Evolutionary conservation across 164 flowering plant species (phyloP).

Genomic region (Cinnamomum chago): DNA sequence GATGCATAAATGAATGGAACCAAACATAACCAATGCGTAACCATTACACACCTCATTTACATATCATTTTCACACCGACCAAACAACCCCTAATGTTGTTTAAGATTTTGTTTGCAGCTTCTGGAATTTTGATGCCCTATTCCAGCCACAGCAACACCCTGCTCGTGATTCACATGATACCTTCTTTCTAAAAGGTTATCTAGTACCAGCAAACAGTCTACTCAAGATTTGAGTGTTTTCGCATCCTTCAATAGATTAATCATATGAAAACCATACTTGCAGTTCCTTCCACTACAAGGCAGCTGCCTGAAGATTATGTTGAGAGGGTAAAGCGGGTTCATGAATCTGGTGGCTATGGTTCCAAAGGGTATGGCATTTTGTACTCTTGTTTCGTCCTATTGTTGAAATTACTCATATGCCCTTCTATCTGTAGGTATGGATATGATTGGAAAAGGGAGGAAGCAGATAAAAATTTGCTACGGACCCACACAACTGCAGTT

Average conservation of each 20-base stretch:
- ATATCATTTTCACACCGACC: too few relatives aligned
- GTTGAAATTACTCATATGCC: background rate
- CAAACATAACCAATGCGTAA: too few relatives aligned
- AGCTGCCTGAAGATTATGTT: constrained; percentile 91
- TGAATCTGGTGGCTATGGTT: constrained; percentile 90
- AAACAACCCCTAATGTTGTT: background rate
- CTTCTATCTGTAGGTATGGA: constrained; percentile 48
- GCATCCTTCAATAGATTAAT: constrained; percentile 7
- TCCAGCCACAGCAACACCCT: constrained; percentile 99
- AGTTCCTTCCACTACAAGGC: constrained; percentile 79
- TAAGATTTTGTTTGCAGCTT: constrained; percentile 44
- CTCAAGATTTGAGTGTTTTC: background rate
- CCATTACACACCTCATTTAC: too few relatives aligned
- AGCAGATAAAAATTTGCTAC: constrained; percentile 83
- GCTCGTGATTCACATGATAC: constrained; percentile 99
- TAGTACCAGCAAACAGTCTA: background rate
- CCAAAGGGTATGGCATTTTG: constrained; percentile 62
- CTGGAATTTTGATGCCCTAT: constrained; percentile 95
- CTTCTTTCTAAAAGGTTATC: constrained; percentile 71
- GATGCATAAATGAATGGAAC: too few relatives aligned
- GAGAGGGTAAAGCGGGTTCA: constrained; percentile 79
- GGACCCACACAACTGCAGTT: constrained; percentile 98
- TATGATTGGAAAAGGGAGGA: constrained; percentile 96
- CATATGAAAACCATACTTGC: constrained; percentile 7
- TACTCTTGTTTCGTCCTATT: background rate